These are phyloP conservation scores for Skeletonema menzelii DNA, from an alignment of 108 stramenopile species.

Conservation along the genomic window DNA sequence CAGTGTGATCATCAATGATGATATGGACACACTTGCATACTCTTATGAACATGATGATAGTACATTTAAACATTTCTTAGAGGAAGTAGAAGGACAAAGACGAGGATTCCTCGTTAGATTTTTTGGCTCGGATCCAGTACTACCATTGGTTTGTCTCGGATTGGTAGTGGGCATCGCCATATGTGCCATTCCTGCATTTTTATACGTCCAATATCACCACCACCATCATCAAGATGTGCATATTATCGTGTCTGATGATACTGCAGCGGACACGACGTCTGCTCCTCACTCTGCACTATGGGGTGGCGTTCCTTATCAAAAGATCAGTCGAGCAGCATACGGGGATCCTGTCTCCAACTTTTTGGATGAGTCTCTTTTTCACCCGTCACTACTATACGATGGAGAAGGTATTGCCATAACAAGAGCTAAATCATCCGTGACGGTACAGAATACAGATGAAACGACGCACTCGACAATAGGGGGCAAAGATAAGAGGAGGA, in stretches of 20 bases:
- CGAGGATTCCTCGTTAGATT: not conserved
- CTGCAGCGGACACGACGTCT: not conserved
- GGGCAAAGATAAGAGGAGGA: not conserved
- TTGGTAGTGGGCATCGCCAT: constrained; percentile 32
- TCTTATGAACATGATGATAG: not conserved
- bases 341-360: constrained; percentile 67
- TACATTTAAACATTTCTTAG: not conserved
- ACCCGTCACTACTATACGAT: constrained; percentile 58
- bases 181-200: constrained; percentile 24
- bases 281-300: not conserved
- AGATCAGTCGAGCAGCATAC: constrained; percentile 59
- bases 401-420: not conserved
- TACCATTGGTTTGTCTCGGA: constrained; percentile 26
- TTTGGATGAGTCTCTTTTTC: constrained; percentile 61
- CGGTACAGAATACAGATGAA: constrained; percentile 3
- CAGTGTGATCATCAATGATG: not conserved
- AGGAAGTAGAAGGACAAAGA: not conserved
- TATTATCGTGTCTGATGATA: not conserved
- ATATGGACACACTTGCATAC: not conserved
- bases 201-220: constrained; percentile 20
- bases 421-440: not conserved
- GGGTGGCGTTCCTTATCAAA: constrained; percentile 53
- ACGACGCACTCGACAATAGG: not conserved
- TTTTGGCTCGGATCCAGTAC: not conserved
- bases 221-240: not conserved